Conservation (phyloP, 2,329 filamentous ascomycete species). For the Botrytis squamosa region DNA sequence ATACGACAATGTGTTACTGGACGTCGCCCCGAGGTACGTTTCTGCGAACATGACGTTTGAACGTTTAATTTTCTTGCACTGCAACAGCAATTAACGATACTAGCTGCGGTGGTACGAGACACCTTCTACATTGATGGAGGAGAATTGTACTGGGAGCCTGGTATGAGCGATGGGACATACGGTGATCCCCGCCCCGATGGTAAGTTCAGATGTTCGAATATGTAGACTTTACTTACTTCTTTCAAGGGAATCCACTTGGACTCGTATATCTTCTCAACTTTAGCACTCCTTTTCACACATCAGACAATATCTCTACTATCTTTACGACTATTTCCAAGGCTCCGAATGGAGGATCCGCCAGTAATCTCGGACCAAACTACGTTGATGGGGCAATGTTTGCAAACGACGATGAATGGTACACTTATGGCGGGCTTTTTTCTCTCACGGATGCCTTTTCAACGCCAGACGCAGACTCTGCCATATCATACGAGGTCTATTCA, state of each 20-base stretch:
- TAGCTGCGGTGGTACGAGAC: conserved; percentile 59
- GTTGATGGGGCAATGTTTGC: conserved; percentile 63
- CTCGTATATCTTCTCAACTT: conserved; percentile 59
- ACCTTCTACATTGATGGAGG: conserved; percentile 67
- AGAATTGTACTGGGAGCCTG: conserved; percentile 51
- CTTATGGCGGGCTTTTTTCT: conserved; percentile 59
- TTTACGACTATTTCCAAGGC: conserved; percentile 51
- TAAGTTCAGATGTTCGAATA: conserved; percentile 36
- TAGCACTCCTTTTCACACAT: conserved; percentile 53
- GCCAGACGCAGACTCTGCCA: conserved; percentile 46
- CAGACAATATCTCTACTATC: conserved; percentile 53
- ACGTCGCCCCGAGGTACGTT: conserved; percentile 41
- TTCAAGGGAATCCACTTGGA: conserved; percentile 51
- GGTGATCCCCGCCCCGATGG: conserved; percentile 41
- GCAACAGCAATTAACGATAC: conserved; percentile 32
- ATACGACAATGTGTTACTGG: conserved; percentile 61
- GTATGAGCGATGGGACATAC: conserved; percentile 46
- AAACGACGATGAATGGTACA: conserved; percentile 61
- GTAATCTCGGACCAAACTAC: conserved; percentile 56
- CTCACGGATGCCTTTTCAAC: conserved; percentile 40
- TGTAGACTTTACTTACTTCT: conserved; percentile 19
- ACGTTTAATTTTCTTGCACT: neutral
- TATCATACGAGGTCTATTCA: conserved; percentile 53
- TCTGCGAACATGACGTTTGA: neutral
- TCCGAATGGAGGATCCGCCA: conserved; percentile 45